phyloP scores from a whole-genome alignment of 768 basidiomycete species.

The Kwoniella europaea region DNA sequence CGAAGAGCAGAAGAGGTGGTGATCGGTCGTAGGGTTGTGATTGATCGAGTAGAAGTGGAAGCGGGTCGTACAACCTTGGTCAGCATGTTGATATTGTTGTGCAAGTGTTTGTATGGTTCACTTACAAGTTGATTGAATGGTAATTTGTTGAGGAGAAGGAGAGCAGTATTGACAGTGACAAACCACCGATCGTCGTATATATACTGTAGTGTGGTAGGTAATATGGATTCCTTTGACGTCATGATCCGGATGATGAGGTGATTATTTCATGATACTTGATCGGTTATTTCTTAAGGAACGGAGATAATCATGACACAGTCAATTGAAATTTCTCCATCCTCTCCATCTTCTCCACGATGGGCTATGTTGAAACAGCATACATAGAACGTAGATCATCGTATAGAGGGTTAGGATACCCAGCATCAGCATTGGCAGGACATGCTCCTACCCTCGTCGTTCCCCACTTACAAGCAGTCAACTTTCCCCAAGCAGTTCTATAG shows the following conservation, averaged over 20 bases:
- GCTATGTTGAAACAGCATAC: no score
- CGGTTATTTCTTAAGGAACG: not conserved
- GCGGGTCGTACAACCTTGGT: not conserved
- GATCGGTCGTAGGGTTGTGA: not conserved
- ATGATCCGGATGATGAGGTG: not conserved
- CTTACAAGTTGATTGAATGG: not conserved
- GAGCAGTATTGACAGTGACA: not conserved
- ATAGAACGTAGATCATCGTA: not conserved
- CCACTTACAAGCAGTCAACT: not conserved
- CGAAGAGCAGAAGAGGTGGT: not conserved
- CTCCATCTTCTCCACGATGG: no score
- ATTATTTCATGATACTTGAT: not conserved
- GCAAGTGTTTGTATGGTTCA: not conserved
- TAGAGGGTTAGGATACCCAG: not conserved
- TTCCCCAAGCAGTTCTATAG: conserved; percentile 32
- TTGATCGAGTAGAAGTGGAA: conserved; percentile 2
- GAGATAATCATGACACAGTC: not conserved
- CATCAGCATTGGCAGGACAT: not conserved
- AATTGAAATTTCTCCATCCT: no score
- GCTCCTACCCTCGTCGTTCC: conserved; percentile 22
- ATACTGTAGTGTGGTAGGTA: not conserved
- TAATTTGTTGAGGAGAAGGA: not conserved
- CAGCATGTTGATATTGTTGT: conserved; percentile 3
- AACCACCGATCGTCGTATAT: not conserved
- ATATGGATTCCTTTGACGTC: not conserved